phyloP scores from a whole-genome alignment of 352 stramenopile genomes.

The Blastocystis sp. region DNA sequence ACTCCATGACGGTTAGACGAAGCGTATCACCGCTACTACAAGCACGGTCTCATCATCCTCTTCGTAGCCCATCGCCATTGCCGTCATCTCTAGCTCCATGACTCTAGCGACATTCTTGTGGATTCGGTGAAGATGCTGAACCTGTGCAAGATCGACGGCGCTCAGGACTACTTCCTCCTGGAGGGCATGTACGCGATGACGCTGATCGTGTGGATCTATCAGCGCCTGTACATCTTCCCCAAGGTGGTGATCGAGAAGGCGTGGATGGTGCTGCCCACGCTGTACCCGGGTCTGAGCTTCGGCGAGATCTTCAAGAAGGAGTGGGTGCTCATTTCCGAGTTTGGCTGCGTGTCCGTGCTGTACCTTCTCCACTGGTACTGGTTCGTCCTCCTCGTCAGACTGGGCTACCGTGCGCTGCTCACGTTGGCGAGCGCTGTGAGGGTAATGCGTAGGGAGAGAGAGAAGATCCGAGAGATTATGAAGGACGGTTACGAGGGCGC shows the following conservation, averaged over 20 bases:
- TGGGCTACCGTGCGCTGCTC: conserved; percentile 40
- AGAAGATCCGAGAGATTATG: conserved; percentile 38
- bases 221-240: conserved; percentile 57
- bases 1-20: neutral
- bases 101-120: conserved; percentile 65
- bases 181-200: conserved; percentile 31
- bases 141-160: conserved; percentile 39
- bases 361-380: conserved; percentile 66
- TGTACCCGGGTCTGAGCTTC: neutral
- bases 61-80: conserved; percentile 8
- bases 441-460: conserved; percentile 51
- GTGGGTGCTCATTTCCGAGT: conserved; percentile 15
- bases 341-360: conserved; percentile 14
- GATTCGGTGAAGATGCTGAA: conserved; percentile 67
- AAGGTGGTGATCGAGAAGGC: conserved; percentile 18
- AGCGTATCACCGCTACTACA: conserved; percentile 35
- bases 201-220: conserved; percentile 27
- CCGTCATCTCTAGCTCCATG: conserved; percentile 38
- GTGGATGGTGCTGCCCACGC: neutral
- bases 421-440: neutral
- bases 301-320: conserved; percentile 13
- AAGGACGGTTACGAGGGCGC: conserved; percentile 68
- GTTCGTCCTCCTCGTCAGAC: conserved; percentile 53
- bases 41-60: conserved; percentile 52
- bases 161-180: conserved; percentile 46